Base-by-base conservation (phyloP, 1,284 basidiomycete species). In the Porodaedalea pini region DNA sequence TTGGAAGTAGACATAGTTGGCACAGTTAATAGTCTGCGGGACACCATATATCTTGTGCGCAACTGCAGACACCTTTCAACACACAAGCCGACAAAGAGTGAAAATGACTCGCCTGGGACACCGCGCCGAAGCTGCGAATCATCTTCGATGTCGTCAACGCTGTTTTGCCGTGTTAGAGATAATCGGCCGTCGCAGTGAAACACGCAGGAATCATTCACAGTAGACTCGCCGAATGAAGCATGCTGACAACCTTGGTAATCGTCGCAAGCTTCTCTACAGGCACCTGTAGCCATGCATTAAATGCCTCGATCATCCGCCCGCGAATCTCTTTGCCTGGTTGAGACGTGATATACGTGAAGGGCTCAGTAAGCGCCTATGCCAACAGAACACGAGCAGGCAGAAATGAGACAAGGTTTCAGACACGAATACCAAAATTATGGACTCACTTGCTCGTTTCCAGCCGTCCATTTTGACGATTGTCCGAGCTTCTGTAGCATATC, bases 141-240 rank as follows among this genome's bases (percentile, higher is more conserved):
- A 67, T 99, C 97, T 71, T 99, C 94, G 37, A 99, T 96, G 69
- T 99, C 97, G 70, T 99, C 97, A 66, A 99, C 86, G 63, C 92
- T 94, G 66, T 47, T 10, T 13, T 19, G 27, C n/a, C 53, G 19
- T 7, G 7, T 6, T 43, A 56, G 44, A 32, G 44, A 7, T 52
- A 45, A 39, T 60, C n/a, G 63, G 56, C 60, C 4, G 48, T 54
- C 48, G 15, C 27, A 58, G 61, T 50, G 61, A 37, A 31, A 36
- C 6, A 36, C 15, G 15, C 43, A 17, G 25, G 10, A 23, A 36
- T 19, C 3, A 73, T 85, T 67, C 66, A 93, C 94, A 99, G 80
- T 37, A 99, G 76, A 68, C 92, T 96, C 1, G 94, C 93, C 51
- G 88, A 94, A 66, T 99, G 97, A 34, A 99, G 79, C 92, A 96